A percentile compares a stretch with the other conserved stretches of the same genome.
Evolutionary conservation across 805 yeast genomes (phyloP).

Genomic region (Priceomyces melissophilus): DNA sequence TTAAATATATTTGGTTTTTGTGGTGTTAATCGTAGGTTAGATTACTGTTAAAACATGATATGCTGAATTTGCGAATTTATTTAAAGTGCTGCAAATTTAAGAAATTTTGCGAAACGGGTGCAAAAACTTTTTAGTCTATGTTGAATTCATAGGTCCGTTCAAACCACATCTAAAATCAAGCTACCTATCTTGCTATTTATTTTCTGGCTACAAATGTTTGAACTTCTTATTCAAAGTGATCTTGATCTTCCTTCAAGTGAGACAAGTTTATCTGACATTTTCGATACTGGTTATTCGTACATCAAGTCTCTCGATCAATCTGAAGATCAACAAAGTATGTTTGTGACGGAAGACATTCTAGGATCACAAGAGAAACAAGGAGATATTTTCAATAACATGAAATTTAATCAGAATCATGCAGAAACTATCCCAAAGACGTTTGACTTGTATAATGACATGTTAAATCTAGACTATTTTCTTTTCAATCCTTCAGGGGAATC

Average conservation of each 20-base stretch:
- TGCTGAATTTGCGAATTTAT: too few relatives aligned
- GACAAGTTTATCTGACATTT: conserved; percentile 2
- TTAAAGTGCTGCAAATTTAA: too few relatives aligned
- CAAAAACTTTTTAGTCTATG: too few relatives aligned
- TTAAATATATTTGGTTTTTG: too few relatives aligned
- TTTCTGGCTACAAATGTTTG: background rate
- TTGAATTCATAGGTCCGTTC: background rate
- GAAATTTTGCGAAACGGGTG: too few relatives aligned
- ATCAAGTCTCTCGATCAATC: background rate
- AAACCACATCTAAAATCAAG: background rate
- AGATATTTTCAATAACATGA: too few relatives aligned
- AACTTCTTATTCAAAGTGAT: background rate
- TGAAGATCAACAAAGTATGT: too few relatives aligned
- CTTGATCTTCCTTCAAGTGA: conserved; percentile 1
- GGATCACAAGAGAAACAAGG: too few relatives aligned
- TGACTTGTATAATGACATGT: background rate
- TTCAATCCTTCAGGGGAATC: too few relatives aligned
- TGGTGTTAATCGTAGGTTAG: too few relatives aligned
- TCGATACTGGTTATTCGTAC: conserved; percentile 1
- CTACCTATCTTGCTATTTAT: background rate
- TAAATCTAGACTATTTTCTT: background rate
- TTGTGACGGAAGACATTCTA: too few relatives aligned
- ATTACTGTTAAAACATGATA: too few relatives aligned
- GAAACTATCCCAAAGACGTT: conserved; percentile 2
- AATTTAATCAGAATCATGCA: background rate